These are phyloP conservation scores for Eimeria tenella DNA, from an alignment of 169 alveolate genomes.

Conservation along the genomic window DNA sequence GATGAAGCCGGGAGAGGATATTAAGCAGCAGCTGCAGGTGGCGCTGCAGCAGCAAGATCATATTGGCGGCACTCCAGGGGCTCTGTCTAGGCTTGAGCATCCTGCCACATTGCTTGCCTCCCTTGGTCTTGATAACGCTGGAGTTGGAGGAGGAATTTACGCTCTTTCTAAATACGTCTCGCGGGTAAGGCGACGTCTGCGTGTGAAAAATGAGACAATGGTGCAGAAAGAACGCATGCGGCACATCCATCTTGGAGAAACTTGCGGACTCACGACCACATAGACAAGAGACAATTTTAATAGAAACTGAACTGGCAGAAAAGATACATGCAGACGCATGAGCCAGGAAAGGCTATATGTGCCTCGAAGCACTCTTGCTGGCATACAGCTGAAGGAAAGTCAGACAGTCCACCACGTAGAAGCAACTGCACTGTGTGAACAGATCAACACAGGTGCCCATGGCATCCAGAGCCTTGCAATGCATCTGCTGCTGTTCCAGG, in stretches of 20 bases:
- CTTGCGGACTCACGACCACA: too few species aligned
- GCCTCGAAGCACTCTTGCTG: neutral
- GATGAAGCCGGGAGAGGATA: slow-evolving; percentile 39
- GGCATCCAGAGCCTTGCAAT: neutral
- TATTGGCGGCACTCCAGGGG: neutral
- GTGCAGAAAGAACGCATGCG: too few species aligned
- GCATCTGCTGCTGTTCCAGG: neutral
- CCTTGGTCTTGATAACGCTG: slow-evolving; percentile 39
- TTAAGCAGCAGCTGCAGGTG: slow-evolving; percentile 54
- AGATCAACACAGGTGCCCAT: too few species aligned
- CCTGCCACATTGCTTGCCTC: neutral
- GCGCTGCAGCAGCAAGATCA: neutral
- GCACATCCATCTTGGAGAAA: too few species aligned
- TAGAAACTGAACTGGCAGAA: too few species aligned
- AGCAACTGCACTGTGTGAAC: too few species aligned
- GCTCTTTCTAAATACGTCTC: neutral
- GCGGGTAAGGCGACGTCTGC: neutral
- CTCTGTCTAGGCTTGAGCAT: slow-evolving; percentile 15
- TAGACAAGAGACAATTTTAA: too few species aligned
- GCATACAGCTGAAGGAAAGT: neutral
- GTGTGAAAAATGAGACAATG: too few species aligned
- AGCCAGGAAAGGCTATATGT: neutral
- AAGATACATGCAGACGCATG: neutral
- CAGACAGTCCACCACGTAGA: too few species aligned
- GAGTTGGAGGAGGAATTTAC: slow-evolving; percentile 1